Conservation (phyloP, 208 protist genomes). For the Wallacemonas collosoma region DNA sequence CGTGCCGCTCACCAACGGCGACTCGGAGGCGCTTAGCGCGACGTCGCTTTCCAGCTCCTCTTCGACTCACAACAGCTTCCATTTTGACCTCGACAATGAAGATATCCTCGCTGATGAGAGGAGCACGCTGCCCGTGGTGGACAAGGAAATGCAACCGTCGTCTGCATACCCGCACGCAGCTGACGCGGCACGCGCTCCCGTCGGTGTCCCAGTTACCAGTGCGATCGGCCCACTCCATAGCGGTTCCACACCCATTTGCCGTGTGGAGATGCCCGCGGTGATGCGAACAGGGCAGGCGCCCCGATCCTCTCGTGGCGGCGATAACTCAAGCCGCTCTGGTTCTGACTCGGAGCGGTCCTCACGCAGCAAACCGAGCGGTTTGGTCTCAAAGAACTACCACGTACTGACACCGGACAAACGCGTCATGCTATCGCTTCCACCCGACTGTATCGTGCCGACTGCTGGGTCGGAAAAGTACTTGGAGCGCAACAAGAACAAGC, state of each 20-base stretch:
- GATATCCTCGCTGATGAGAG: neutral
- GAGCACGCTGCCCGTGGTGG: neutral
- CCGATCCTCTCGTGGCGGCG: neutral
- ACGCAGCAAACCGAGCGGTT: conserved; percentile 19
- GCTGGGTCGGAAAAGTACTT: conserved; percentile 52
- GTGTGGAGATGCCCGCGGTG: conserved; percentile 5
- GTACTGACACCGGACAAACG: conserved; percentile 66
- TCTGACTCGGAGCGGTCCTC: conserved; percentile 1
- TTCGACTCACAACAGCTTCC: conserved; percentile 1
- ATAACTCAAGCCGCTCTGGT: neutral
- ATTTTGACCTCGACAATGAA: conserved; percentile 15
- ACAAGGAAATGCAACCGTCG: neutral
- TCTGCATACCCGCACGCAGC: neutral
- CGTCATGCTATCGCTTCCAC: conserved; percentile 60
- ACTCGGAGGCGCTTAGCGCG: neutral
- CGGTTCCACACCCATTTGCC: neutral
- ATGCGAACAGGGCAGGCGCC: neutral
- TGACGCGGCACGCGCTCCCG: neutral
- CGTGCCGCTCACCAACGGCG: neutral
- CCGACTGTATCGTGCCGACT: conserved; percentile 52
- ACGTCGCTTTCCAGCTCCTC: neutral
- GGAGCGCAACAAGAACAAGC: conserved; percentile 38
- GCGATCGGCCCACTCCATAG: neutral
- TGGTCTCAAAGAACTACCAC: conserved; percentile 52
- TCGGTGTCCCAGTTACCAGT: neutral